Percentiles rank a stretch among this genome's conserved stretches.
These are phyloP conservation scores for Hymenotorrendiella dingleyae DNA, from an alignment of 2,329 filamentous ascomycete genomes.

Conservation along the genomic window DNA sequence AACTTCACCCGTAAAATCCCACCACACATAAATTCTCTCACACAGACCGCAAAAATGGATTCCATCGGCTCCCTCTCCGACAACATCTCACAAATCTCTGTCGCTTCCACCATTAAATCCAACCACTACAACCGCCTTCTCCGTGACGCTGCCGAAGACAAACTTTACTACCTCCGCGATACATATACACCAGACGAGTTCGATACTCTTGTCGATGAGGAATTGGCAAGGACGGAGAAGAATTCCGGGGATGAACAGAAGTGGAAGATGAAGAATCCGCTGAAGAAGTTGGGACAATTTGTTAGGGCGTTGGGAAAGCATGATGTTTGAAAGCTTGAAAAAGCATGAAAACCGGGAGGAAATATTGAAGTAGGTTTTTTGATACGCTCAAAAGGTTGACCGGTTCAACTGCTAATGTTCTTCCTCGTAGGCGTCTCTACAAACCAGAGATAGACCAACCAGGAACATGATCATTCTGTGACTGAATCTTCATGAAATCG, in stretches of 20 bases:
- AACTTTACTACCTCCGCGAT: slow-evolving; percentile 19
- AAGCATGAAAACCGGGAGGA: too few species aligned
- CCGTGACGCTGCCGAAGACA: slow-evolving; percentile 12
- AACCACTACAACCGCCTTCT: slow-evolving; percentile 3
- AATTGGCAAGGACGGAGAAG: slow-evolving; percentile 3
- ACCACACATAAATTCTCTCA: background rate
- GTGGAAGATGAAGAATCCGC: background rate
- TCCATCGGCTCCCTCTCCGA: slow-evolving; percentile 7
- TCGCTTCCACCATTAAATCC: background rate
- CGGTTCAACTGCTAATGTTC: too few species aligned
- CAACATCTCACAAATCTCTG: slow-evolving; percentile 7
- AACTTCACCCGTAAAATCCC: background rate
- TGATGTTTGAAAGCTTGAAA: background rate
- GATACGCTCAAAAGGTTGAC: too few species aligned
- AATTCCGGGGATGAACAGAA: background rate
- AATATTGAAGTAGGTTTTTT: too few species aligned
- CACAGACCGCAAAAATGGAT: slow-evolving; percentile 9
- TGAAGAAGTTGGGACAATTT: background rate
- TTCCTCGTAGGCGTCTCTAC: too few species aligned
- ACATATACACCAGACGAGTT: slow-evolving; percentile 12
- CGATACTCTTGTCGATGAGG: slow-evolving; percentile 13
- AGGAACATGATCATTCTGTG: too few species aligned
- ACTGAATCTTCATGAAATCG: too few species aligned
- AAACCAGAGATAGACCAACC: too few species aligned
- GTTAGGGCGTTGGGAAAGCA: background rate